phyloP scores from a whole-genome alignment of 202 grass and related monocot species.

The Bolboschoenoplectus hybrid region DNA sequence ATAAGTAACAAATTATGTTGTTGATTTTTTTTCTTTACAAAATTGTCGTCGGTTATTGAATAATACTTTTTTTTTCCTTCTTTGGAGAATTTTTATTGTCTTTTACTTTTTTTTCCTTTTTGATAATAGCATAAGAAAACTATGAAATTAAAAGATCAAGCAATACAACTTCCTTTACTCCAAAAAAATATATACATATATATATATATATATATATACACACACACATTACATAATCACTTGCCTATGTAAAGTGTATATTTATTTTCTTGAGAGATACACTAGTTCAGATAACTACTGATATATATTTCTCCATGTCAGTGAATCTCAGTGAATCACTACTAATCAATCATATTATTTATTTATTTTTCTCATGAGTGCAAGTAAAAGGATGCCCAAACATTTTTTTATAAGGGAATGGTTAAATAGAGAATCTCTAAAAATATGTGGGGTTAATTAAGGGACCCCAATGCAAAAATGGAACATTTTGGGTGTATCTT shows the following conservation, averaged over 20 bases:
- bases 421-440: constrained; percentile 35
- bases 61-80: neutral
- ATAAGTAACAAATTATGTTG: neutral
- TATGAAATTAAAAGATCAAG: neutral
- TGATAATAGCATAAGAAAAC: neutral
- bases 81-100: neutral
- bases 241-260: neutral
- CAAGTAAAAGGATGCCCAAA: constrained; percentile 18
- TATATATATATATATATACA: too few species aligned
- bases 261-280: neutral
- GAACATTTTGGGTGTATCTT: constrained; percentile 15
- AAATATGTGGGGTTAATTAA: constrained; percentile 19
- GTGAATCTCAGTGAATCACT: neutral
- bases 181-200: neutral
- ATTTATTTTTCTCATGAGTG: neutral
- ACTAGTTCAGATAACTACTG: neutral
- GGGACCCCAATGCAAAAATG: constrained; percentile 19
- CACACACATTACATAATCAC: neutral
- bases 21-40: neutral
- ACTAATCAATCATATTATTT: neutral
- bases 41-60: neutral
- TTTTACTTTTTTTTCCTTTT: neutral
- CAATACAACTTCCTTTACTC: neutral
- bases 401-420: neutral
- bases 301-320: neutral